A percentile compares a stretch with the other conserved stretches of the same genome.
phyloP scores from a whole-genome alignment of 257 asterid species.

The Jaltomata sinuosa region DNA sequence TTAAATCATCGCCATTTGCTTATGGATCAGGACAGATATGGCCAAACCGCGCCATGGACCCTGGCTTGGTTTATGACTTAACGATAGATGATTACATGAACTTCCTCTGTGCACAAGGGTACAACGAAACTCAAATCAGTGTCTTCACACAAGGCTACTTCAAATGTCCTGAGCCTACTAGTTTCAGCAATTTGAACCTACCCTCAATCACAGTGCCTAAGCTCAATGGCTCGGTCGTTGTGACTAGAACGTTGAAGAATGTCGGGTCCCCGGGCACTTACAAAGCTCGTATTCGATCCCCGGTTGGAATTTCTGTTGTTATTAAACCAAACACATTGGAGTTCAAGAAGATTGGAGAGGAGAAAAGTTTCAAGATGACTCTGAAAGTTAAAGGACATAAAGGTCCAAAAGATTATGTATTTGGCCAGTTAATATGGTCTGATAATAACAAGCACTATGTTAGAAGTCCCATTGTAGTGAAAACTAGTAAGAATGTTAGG shows the following conservation, averaged over 20 bases:
- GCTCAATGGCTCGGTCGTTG: constrained; percentile 39
- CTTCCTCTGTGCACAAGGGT: constrained; percentile 66
- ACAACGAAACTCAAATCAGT: constrained; percentile 27
- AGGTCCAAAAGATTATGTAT: constrained; percentile 41
- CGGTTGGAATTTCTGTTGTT: constrained; percentile 34
- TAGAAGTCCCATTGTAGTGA: constrained; percentile 79
- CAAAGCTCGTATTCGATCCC: constrained; percentile 43
- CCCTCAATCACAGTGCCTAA: constrained; percentile 78
- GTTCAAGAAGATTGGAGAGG: constrained; percentile 46
- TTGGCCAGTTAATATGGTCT: constrained; percentile 75
- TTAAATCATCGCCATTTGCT: constrained; percentile 63
- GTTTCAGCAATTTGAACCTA: constrained; percentile 57
- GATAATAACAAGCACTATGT: constrained; percentile 80
- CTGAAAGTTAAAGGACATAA: constrained; percentile 19
- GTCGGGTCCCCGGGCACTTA: constrained; percentile 69
- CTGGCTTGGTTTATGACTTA: constrained; percentile 79
- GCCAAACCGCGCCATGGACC: constrained; percentile 90
- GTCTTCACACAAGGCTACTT: constrained; percentile 24
- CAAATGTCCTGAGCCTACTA: constrained; percentile 29
- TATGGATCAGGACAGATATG: constrained; percentile 83
- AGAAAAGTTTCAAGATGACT: constrained; percentile 39
- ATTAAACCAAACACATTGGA: constrained; percentile 35
- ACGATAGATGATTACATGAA: constrained; percentile 35
- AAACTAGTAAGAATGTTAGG: background rate
- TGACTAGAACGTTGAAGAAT: constrained; percentile 62